These are phyloP conservation scores for Colletotrichum tabaci DNA, from an alignment of 2,329 filamentous ascomycete species.

Conservation along the genomic window DNA sequence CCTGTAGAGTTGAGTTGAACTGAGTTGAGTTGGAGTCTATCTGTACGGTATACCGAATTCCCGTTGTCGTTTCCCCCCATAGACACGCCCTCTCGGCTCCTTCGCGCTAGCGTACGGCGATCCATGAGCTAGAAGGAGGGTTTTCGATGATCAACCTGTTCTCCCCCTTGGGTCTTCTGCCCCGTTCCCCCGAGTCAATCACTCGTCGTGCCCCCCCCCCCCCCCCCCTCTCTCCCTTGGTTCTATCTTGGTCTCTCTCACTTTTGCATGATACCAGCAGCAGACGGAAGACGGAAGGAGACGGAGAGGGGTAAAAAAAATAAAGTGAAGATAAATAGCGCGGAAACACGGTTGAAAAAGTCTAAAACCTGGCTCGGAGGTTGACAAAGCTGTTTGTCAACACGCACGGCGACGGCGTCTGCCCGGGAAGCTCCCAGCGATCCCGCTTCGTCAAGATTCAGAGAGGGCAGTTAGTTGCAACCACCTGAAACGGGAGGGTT, in stretches of 20 bases:
- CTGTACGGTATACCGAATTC: no score
- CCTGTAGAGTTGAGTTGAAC: no score
- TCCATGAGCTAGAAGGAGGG: slow-evolving; percentile 32
- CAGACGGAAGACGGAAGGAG: neutral
- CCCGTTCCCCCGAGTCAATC: slow-evolving; percentile 19
- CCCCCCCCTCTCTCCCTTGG: neutral
- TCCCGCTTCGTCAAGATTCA: slow-evolving; percentile 38
- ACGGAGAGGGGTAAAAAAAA: neutral
- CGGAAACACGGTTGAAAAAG: neutral
- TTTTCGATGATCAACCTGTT: slow-evolving; percentile 33
- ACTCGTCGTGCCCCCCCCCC: neutral
- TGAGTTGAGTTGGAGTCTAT: no score
- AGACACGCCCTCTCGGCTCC: slow-evolving; percentile 27
- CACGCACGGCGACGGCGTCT: neutral
- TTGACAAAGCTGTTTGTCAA: slow-evolving; percentile 41
- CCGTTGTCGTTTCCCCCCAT: slow-evolving; percentile 14
- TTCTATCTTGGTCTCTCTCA: no score
- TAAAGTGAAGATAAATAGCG: neutral
- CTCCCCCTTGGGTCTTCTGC: slow-evolving; percentile 2
- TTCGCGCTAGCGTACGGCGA: slow-evolving; percentile 33
- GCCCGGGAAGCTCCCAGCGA: slow-evolving; percentile 27
- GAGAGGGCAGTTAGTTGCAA: slow-evolving; percentile 11
- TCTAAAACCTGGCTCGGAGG: slow-evolving; percentile 11
- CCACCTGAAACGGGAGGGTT: slow-evolving; percentile 43
- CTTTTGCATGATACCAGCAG: neutral